Base-by-base conservation (phyloP, 2,329 filamentous ascomycete species). In the Aspergillus sp. region DNA sequence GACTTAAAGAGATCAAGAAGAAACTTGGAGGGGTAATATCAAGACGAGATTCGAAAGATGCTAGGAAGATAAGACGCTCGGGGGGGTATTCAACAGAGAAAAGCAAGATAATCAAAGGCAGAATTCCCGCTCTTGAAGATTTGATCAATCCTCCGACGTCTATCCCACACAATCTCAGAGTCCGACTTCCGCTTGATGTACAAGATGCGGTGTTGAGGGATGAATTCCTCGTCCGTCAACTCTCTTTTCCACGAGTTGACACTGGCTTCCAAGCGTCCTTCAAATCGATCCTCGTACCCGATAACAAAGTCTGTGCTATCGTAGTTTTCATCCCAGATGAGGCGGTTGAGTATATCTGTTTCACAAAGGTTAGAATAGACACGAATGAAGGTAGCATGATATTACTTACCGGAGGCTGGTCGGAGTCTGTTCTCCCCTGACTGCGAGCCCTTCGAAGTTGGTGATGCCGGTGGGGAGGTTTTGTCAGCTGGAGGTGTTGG, bases 211-310 rank as follows among this genome's bases (percentile, higher is more conserved):
- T 84, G 81, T 61, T 80, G 77, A 3, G 82, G 82, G 56, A 84
- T 83, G 56, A 84, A 84, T 47, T 84, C 82, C 58, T 84, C 81
- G 27, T 84, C 70, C 9, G 82, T 84, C 33, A 77, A 76, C 48
- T 83, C 81, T 17, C 73, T 77, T 64, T 82, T 81, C 82, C 82
- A 84, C n/a, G 71, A 73, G 46, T 76, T 73, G 3, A 83, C 68
- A 8, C 70, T 64, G 11, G 77, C 76, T 68, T 84, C 82, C 56
- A 78, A 73, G 19, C 78, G 72, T 0, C 80, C 81, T 11, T 77
- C 64, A 55, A 84, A 84, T 9, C 82, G 75, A 64, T 85, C 82
- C 21, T 80, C 70, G 58, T 84, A 84, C 3, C 81, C 82, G 31
- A 84, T 77, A 12, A 82, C 70, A 63, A 79, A 84, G 50, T 81